Conservation (phyloP, 2,329 filamentous ascomycete genomes). For the Sporothrix protearum region DNA sequence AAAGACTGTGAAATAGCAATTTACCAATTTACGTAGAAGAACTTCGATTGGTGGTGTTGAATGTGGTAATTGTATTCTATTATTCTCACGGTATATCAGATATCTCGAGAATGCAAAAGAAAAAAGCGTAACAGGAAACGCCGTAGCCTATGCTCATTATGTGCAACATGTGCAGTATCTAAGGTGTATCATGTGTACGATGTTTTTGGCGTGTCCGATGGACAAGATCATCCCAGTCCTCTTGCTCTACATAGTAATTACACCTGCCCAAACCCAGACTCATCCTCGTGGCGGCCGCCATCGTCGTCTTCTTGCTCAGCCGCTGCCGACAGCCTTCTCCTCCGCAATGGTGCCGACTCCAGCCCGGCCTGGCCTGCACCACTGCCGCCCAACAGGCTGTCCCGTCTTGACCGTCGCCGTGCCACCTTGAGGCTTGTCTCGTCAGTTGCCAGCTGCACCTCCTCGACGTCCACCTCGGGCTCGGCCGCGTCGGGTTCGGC, state of each 20-base stretch:
- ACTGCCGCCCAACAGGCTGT: constrained; percentile 49
- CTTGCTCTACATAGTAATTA: not conserved
- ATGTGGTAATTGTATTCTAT: not conserved
- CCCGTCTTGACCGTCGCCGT: constrained; percentile 49
- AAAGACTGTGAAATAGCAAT: not conserved
- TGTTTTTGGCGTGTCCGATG: not conserved
- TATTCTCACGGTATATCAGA: not conserved
- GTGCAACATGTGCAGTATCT: not conserved
- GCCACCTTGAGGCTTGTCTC: constrained; percentile 56
- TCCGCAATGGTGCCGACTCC: constrained; percentile 36
- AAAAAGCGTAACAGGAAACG: not conserved
- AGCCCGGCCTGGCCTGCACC: constrained; percentile 31
- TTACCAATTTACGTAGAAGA: not conserved
- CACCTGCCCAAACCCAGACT: constrained; percentile 26
- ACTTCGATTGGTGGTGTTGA: not conserved
- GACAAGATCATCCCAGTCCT: too few species aligned
- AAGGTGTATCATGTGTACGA: not conserved
- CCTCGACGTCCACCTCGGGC: constrained; percentile 27
- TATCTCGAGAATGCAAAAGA: too few species aligned
- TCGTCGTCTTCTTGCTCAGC: not conserved
- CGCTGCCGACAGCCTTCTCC: not conserved
- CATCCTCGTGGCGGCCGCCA: not conserved
- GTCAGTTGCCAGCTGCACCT: constrained; percentile 44
- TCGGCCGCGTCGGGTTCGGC: constrained; percentile 27
- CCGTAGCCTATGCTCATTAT: constrained; percentile 6